Evolutionary conservation across 129 eudicot genomes (phyloP), one percentile per base, ranked within the genome.

Genomic region (Flaveria sonorensis): DNA sequence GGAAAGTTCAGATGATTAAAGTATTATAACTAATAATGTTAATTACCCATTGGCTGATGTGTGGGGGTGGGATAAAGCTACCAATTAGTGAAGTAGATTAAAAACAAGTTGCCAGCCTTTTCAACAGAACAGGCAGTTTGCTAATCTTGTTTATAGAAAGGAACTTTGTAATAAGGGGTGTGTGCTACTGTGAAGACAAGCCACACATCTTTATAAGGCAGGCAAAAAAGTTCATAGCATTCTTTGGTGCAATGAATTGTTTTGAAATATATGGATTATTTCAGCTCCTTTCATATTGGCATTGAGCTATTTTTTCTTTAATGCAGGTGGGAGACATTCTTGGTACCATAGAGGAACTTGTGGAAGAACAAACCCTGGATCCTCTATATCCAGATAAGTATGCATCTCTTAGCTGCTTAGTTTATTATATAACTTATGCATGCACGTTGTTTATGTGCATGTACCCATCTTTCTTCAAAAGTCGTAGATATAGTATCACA

Each of bases 301-400:
- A 48, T 50, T 48, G 68, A 30, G 43, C 23, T 30, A 61, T 40
- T 6, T 40, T 74, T 77, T 68, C 10, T 52, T 42, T 47, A 40
- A 23, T 85, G 81, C 80, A 89, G 96, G 88, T 83, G 78, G 89
- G 89, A 10, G 73, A 78, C 67, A 24, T 81, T 83, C 89, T 89
- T 81, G 87, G 87, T 76, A 85, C 76, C 3, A 85, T 89, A 68
- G 96, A 89, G 83, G 85, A 87, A 77, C 86, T 87, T 75, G 88
- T 85, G 73, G 96, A 89, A 77, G 89, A 87, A 68, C 89, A 83
- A 77, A 83, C 77, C 68, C 40, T 89, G 81, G 89, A 87, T 75
- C 91, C 88, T 53, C 67, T 89, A 50, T 64, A 46, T 69, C 79
- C 85, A 19, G 66, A 82, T 64, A 77, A 81, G 96, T 87, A 89